Percentiles rank a stretch among this genome's conserved stretches.
phyloP scores from a whole-genome alignment of 2,329 filamentous ascomycete genomes.

The Graphium sp. region DNA sequence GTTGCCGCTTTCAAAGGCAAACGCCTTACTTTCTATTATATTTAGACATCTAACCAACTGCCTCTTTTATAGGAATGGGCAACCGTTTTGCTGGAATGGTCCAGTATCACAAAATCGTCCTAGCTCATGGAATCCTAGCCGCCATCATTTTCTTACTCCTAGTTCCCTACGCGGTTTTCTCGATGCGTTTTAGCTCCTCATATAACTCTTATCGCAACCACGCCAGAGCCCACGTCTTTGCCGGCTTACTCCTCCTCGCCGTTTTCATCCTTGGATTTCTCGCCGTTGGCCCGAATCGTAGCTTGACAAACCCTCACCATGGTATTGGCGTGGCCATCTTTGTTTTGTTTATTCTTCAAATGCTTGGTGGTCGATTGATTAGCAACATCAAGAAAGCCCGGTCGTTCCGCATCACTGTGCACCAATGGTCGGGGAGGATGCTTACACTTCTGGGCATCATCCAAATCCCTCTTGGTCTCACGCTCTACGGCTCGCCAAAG shows the following conservation, averaged over 20 bases:
- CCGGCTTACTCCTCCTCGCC: conserved; percentile 49
- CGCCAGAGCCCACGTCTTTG: conserved; percentile 56
- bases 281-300: conserved; percentile 57
- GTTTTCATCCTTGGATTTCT: conserved; percentile 63
- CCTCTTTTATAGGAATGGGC: conserved; percentile 48
- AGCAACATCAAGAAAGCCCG: conserved; percentile 29
- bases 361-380: conserved; percentile 51
- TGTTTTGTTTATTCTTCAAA: conserved; percentile 53
- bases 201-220: conserved; percentile 49
- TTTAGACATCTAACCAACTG: conserved; percentile 6
- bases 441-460: conserved; percentile 69
- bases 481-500: conserved; percentile 80
- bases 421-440: conserved; percentile 73
- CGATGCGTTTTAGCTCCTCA: conserved; percentile 52
- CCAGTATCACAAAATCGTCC: conserved; percentile 55
- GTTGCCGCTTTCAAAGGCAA: conserved; percentile 7
- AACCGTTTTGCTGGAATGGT: conserved; percentile 56
- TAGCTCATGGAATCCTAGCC: conserved; percentile 55
- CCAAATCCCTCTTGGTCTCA: conserved; percentile 78
- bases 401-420: conserved; percentile 45
- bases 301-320: conserved; percentile 68
- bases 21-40: background rate
- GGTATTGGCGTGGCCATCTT: conserved; percentile 71
- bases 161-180: conserved; percentile 57
- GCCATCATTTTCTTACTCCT: conserved; percentile 59